Evolutionary conservation across 2,329 filamentous ascomycete species (phyloP), one percentile per base, ranked within the genome.

Genomic region (Paracoccidioides lutzii): DNA sequence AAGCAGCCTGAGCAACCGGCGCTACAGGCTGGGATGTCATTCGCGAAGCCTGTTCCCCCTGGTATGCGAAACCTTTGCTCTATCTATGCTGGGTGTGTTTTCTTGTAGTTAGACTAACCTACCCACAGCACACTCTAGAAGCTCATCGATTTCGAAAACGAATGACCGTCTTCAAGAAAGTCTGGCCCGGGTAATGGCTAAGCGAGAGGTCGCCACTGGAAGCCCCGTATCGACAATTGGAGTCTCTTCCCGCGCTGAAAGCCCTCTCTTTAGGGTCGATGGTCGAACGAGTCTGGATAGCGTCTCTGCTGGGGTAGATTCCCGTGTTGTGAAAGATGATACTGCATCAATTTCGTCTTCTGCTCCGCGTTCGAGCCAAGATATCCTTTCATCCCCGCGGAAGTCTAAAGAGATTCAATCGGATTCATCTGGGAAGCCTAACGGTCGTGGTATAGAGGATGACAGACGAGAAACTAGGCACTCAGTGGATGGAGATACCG

Each of bases 91-190:
- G 37, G n/a, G n/a, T 8, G 8, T 37, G 35, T 43, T 22, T 52
- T 33, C 50, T n/a, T 22, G 9, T 5, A 33, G 45, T 42, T 9
- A 32, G 55, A 55, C 46, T 60, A 54, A 52, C 58, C 62, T 46
- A 55, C 60, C 49, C 59, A 49, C 51, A 78, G 76, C 67, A 58
- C 71, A 78, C 55, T 83, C 85, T 52, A 80, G 85, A 65, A 81
- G 76, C 60, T 79, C 84, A 28, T 85, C 85, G 4, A 81, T 79
- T 44, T 81, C 77, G 59, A 80, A 82, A 61, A 75, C 80, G 58
- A 93, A 89, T 71, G 90, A 94, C 63, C 82, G 90, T 53, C 76
- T 98, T 45, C 90, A 96, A 67, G 90, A 95, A 68, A 81, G 90
- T 59, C 78, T 98, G 58, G 91, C 91, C 35, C 88, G 88, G 66